Evolutionary conservation across 768 basidiomycete species (phyloP), one percentile per base, ranked within the genome.

Genomic region (Phanerochaete sordida): DNA sequence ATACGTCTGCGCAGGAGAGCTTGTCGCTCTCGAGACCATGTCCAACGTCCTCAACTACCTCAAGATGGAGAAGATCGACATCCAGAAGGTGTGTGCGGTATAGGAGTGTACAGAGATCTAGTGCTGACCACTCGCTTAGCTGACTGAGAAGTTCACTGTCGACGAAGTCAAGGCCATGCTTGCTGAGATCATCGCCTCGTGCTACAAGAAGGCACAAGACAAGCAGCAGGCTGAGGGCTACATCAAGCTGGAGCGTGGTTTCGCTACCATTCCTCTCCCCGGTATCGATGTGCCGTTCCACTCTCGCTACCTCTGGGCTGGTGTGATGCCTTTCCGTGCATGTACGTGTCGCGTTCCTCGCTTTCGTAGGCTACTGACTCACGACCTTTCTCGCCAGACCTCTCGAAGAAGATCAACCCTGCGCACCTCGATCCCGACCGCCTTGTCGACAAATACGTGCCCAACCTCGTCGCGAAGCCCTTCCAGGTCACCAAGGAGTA

Each of bases 201-300:
- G 87, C 72, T 84, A 84, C 73, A 81, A 85, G 59, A 83, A 84
- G 57, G 91, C 94, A 3, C 77, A 85, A 54, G 89, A 89, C 58
- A 86, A 90, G 68, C 88, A 95, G 72, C 82, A 84, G 68, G 78
- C 81, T 23, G 90, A 94, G 60, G 96, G 95, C 8, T 85, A 91
- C 66, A 93, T 99, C 76, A 90, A 89, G 67, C 86, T 99, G 54
- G 96, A 99, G 67, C 91, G 97, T 67, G 97, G 97, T 8, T 97
- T 95, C 66, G 96, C 96, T 0, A 95, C 94, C 21, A 95, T 95
- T 59, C 94, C 93, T 44, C 82, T 96, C 39, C 93, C 95, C 39
- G 96, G 96, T 62, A 98, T 99, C 67, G 97, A 98, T 68, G 97
- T 99, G 1, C 97, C 97, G 3, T 99, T 99, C 91, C 97, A 99